Conservation (phyloP, 805 yeast genomes). For the Schwanniomyces yamadae region DNA sequence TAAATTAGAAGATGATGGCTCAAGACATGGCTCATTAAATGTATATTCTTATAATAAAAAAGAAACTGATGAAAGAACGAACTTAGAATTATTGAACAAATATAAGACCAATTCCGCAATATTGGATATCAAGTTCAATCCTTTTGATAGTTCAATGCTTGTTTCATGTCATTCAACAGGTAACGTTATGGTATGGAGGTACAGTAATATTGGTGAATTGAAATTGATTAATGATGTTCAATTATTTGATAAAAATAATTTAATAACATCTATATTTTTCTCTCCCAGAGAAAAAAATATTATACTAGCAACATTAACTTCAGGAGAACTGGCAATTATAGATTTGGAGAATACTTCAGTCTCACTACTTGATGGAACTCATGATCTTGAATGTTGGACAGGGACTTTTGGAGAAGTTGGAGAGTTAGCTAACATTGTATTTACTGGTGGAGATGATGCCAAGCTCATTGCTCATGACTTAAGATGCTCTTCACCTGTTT, state of each 20-base stretch:
- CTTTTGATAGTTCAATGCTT: conserved; percentile 48
- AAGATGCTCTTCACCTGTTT: conserved; percentile 36
- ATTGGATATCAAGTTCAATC: conserved; percentile 71
- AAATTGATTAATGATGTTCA: conserved; percentile 23
- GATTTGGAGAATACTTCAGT: conserved; percentile 21
- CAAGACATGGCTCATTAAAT: conserved; percentile 63
- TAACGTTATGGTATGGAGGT: conserved; percentile 60
- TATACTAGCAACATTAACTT: conserved; percentile 61
- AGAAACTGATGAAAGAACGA: conserved; percentile 11
- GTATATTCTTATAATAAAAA: conserved; percentile 26
- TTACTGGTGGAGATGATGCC: conserved; percentile 92
- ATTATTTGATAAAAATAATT: conserved; percentile 45
- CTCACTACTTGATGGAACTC: conserved; percentile 40
- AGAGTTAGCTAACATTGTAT: conserved; percentile 55
- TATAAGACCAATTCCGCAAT: conserved; percentile 57
- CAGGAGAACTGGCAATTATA: conserved; percentile 56
- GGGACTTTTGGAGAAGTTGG: conserved; percentile 64
- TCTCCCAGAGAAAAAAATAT: conserved; percentile 40
- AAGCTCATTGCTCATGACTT: conserved; percentile 71
- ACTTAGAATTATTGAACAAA: conserved; percentile 19
- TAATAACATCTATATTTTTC: conserved; percentile 67
- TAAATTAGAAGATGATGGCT: conserved; percentile 57
- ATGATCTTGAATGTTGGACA: conserved; percentile 86
- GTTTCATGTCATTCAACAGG: conserved; percentile 84
- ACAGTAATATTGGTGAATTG: conserved; percentile 21